Percentiles rank a stretch among this genome's conserved stretches.
phyloP scores from a whole-genome alignment of 2,329 filamentous ascomycete species.

The Rasamsonia emersonii region DNA sequence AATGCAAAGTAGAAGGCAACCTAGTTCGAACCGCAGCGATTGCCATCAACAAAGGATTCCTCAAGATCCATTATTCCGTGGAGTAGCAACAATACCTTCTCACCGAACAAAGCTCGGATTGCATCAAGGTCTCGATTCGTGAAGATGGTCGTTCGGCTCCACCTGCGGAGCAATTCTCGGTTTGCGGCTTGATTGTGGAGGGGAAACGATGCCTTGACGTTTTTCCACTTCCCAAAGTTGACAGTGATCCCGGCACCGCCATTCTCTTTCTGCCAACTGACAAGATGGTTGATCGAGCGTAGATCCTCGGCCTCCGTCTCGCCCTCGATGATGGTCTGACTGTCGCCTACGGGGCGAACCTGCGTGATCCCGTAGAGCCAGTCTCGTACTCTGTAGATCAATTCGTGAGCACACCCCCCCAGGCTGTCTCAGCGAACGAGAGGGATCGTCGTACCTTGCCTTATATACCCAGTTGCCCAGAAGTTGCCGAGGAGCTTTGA shows the following conservation, averaged over 20 bases:
- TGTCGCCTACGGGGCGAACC: slow-evolving; percentile 65
- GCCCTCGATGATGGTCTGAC: slow-evolving; percentile 63
- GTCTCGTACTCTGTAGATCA: slow-evolving; percentile 62
- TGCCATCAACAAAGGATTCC: neutral
- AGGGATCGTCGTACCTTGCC: slow-evolving; percentile 48
- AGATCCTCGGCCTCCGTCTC: slow-evolving; percentile 82
- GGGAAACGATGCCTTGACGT: slow-evolving; percentile 69
- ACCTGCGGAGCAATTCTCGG: slow-evolving; percentile 63
- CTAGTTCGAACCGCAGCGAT: slow-evolving; percentile 21
- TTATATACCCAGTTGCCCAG: slow-evolving; percentile 76
- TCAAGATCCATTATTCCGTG: neutral
- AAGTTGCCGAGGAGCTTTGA: slow-evolving; percentile 68
- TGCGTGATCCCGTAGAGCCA: slow-evolving; percentile 86
- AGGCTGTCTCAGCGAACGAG: neutral
- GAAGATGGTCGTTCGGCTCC: slow-evolving; percentile 57
- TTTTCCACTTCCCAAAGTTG: slow-evolving; percentile 59
- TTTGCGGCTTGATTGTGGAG: slow-evolving; percentile 72
- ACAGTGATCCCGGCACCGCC: slow-evolving; percentile 73
- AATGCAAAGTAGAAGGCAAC: slow-evolving; percentile 96
- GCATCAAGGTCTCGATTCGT: slow-evolving; percentile 61
- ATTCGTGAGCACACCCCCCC: too few relatives aligned
- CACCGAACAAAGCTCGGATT: slow-evolving; percentile 69
- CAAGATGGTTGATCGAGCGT: slow-evolving; percentile 77
- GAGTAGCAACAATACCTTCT: slow-evolving; percentile 42
- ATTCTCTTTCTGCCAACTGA: slow-evolving; percentile 62